A percentile compares a stretch with the other conserved stretches of the same genome.
Conservation (phyloP, 768 basidiomycete genomes). For the Hortiboletus flavorubellus region DNA sequence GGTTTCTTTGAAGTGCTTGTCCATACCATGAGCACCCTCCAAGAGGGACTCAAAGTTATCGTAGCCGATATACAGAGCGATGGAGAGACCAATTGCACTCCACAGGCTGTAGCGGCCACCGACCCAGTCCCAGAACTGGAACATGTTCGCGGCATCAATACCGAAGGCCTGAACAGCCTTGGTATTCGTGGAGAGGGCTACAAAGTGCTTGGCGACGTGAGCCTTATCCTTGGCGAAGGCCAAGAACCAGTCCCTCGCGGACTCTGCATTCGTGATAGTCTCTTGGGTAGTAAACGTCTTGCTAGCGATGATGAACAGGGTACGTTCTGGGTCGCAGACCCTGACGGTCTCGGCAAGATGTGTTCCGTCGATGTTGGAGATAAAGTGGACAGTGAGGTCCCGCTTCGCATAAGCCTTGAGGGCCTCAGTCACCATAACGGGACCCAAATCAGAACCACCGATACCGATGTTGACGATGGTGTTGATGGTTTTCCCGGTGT, state of each 20-base stretch:
- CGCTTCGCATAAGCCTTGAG: conserved; percentile 91
- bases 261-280: conserved; percentile 98
- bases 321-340: conserved; percentile 83
- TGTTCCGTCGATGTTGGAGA: conserved; percentile 98
- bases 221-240: conserved; percentile 74
- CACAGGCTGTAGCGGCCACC: conserved; percentile 97
- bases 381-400: conserved; percentile 83
- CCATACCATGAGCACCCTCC: conserved; percentile 94
- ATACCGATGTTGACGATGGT: conserved; percentile 99
- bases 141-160: conserved; percentile 91
- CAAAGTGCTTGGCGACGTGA: conserved; percentile 98
- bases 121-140: conserved; percentile 99
- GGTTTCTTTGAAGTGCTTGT: conserved; percentile 91
- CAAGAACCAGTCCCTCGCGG: conserved; percentile 94
- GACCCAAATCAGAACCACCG: conserved; percentile 96
- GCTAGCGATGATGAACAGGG: conserved; percentile 96
- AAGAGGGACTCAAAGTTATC: conserved; percentile 91
- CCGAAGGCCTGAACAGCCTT: conserved; percentile 91
- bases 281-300: conserved; percentile 99
- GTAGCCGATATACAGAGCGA: conserved; percentile 89
- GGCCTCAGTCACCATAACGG: conserved; percentile 99
- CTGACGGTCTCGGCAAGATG: conserved; percentile 88
- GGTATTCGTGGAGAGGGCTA: conserved; percentile 96
- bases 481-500: conserved; percentile 92
- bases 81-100: conserved; percentile 96